Percentiles rank a stretch among this genome's conserved stretches.
Evolutionary conservation across 495 filamentous ascomycete species (phyloP).

Genomic region (Beverwykella pulmonaria): DNA sequence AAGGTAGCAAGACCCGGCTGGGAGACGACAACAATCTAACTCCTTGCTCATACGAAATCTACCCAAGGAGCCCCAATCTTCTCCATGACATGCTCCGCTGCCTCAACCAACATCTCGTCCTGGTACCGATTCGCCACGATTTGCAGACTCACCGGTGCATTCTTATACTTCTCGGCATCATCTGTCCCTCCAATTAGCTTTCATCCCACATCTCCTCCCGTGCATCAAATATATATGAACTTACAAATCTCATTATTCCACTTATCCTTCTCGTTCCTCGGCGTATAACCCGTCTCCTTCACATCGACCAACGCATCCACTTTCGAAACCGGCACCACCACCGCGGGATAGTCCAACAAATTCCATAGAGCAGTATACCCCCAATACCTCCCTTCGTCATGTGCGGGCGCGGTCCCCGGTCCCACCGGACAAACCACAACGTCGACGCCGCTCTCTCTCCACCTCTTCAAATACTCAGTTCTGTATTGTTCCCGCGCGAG

Average conservation of each 20-base stretch:
- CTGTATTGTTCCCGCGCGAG: conserved; percentile 61
- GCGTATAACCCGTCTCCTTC: conserved; percentile 44
- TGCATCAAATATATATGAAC: background rate
- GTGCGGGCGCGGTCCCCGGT: conserved; percentile 61
- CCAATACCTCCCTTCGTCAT: conserved; percentile 68
- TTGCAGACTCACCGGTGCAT: conserved; percentile 49
- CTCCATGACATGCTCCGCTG: conserved; percentile 47
- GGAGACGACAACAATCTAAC: background rate
- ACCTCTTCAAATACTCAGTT: conserved; percentile 58
- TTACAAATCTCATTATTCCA: conserved; percentile 43
- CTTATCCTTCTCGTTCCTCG: conserved; percentile 48
- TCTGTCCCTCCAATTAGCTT: conserved; percentile 24
- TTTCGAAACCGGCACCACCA: conserved; percentile 55
- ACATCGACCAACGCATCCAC: conserved; percentile 47
- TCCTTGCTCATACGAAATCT: conserved; percentile 13
- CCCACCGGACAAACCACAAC: conserved; percentile 69
- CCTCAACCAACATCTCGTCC: conserved; percentile 53
- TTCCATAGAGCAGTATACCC: conserved; percentile 76
- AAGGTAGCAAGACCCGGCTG: too few relatives aligned
- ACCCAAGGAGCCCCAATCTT: conserved; percentile 31
- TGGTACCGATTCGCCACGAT: conserved; percentile 50
- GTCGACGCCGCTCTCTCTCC: conserved; percentile 62
- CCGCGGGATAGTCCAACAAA: conserved; percentile 66
- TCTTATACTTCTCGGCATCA: conserved; percentile 40
- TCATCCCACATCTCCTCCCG: background rate